Conservation (phyloP, 352 stramenopile species). For the Pythium pectinolyticum region DNA sequence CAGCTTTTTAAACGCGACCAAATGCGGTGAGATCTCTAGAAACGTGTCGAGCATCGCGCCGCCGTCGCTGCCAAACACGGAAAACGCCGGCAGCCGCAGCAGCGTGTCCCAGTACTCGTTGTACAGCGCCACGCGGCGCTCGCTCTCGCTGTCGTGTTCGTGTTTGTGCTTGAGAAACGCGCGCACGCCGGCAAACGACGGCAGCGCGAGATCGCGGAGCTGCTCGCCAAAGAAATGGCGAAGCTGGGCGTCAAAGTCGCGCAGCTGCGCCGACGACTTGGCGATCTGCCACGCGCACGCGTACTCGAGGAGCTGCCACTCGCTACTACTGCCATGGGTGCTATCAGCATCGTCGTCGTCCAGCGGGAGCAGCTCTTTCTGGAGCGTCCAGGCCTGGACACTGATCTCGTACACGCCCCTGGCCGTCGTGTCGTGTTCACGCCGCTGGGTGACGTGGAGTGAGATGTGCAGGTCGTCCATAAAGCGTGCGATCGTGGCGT, state of each 20-base stretch:
- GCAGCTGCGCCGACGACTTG: constrained; percentile 49
- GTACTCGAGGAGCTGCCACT: constrained; percentile 72
- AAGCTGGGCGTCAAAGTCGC: constrained; percentile 53
- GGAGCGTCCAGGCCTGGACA: constrained; percentile 61
- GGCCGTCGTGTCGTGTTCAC: constrained; percentile 23
- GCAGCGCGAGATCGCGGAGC: constrained; percentile 54
- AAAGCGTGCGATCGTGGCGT: constrained; percentile 40
- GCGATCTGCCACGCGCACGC: constrained; percentile 48
- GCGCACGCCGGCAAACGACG: constrained; percentile 32
- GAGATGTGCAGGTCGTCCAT: constrained; percentile 57
- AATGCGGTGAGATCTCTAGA: constrained; percentile 59
- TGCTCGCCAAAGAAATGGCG: constrained; percentile 42
- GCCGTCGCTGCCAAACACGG: constrained; percentile 52
- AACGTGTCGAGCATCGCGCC: constrained; percentile 67
- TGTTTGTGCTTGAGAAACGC: constrained; percentile 31
- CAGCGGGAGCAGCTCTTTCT: constrained; percentile 44
- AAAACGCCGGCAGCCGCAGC: constrained; percentile 51
- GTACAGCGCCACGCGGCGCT: constrained; percentile 39
- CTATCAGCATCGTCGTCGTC: constrained; percentile 19
- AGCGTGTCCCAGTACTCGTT: constrained; percentile 58
- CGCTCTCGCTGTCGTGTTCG: constrained; percentile 34
- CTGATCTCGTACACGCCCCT: constrained; percentile 50
- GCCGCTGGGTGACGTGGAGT: constrained; percentile 37
- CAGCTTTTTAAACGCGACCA: constrained; percentile 45
- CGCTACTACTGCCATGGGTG: too few species aligned